Conservation (phyloP, 768 basidiomycete species). For the Albatrellus ellisii region DNA sequence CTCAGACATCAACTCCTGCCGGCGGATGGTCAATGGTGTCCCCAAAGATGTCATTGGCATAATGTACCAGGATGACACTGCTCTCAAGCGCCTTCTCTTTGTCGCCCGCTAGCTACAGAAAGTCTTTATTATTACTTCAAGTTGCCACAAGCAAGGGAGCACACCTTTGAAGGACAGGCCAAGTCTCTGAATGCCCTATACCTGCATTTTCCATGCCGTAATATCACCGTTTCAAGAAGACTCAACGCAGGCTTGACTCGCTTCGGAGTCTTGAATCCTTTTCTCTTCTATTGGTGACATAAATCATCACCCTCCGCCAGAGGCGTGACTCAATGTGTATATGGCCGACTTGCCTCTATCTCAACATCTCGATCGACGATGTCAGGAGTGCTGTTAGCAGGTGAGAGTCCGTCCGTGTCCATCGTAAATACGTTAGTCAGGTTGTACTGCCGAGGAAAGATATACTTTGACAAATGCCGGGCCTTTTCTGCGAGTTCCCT, state of each 20-base stretch:
- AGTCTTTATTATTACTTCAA: background rate
- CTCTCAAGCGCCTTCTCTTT: conserved; percentile 37
- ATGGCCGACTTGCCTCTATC: conserved; percentile 38
- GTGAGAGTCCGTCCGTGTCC: conserved; percentile 8
- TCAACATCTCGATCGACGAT: conserved; percentile 53
- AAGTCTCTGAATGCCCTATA: conserved; percentile 52
- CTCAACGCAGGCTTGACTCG: conserved; percentile 43
- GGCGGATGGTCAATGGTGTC: background rate
- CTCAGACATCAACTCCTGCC: conserved; percentile 69
- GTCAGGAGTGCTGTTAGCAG: conserved; percentile 28
- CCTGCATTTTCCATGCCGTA: conserved; percentile 54
- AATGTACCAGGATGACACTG: conserved; percentile 46
- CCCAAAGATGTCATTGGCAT: conserved; percentile 1
- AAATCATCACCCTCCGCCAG: conserved; percentile 13
- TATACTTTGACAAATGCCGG: conserved; percentile 63
- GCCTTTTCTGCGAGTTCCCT: conserved; percentile 32
- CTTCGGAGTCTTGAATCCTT: conserved; percentile 53
- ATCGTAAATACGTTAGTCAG: conserved; percentile 44
- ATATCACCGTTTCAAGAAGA: conserved; percentile 47
- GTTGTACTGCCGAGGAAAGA: conserved; percentile 75
- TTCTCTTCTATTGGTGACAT: conserved; percentile 23
- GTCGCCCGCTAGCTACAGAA: conserved; percentile 25
- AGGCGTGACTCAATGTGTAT: background rate
- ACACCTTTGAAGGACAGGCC: conserved; percentile 71
- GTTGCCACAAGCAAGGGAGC: conserved; percentile 1